Base-by-base conservation (phyloP, 1,284 basidiomycete genomes). In the Albatrellus sp. region DNA sequence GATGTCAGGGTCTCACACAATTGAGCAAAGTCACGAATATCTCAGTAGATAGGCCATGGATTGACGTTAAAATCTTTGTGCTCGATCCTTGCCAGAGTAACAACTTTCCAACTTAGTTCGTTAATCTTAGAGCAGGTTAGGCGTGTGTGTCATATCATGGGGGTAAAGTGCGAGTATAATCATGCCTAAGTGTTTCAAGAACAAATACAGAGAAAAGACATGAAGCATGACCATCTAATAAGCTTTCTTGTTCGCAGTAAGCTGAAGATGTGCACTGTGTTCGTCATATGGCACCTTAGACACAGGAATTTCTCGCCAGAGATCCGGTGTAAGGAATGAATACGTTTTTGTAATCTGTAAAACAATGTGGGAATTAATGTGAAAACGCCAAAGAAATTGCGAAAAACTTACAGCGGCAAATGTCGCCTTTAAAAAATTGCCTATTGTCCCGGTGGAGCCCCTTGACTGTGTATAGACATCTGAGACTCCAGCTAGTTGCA, bases 391-490 rank as follows among this genome's bases (percentile, higher is more conserved):
- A 10, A 19, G 19, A 34, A 32, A 40, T 29, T 36, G 30, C 34
- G 44, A 30, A 42, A 42, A 0, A 75, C 85, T 49, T 64, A 90
- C 87, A 46, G 96, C 94, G 60, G 80, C 86, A 63, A 97, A 97
- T 51, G 94, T 96, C 46, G 94, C 96, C 73, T 98, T 98, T 73
- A 98, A 83, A 80, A 98, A 98, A 76, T 98, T 98, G 67, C 93
- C 93, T 90, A 97, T 97, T 52, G 96, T 98, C 40, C 93, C 91
- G 45, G 96, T 99, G 56, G 90, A 93, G 65, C 96, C 94, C 72
- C 91, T 92, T 50, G 94, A 86, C 66, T 96, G 91, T 49, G 94
- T 97, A 75, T 93, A 93, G 61, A 73, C 74, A 66, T 98, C 94
- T 71, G 96, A 81, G 54, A 98, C 81, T 79, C 94, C 94, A 60